These are phyloP conservation scores for Buxus sempervirens DNA, from an alignment of 164 flowering plant species.

Conservation along the genomic window DNA sequence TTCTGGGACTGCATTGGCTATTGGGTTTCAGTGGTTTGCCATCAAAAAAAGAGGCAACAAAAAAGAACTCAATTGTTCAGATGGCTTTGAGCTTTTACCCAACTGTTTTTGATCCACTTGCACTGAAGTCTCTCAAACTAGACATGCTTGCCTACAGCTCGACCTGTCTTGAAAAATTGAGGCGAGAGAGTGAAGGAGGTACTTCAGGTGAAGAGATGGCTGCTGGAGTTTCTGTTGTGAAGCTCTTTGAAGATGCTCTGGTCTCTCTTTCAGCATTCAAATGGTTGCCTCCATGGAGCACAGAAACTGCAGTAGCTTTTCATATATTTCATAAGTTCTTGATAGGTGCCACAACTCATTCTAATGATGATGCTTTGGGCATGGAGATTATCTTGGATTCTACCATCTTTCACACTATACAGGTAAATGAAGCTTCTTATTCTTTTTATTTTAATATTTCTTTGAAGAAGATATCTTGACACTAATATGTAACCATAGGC, in stretches of 20 bases:
- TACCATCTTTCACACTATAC: slow-evolving; percentile 46
- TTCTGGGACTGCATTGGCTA: slow-evolving; percentile 85
- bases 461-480: neutral
- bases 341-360: slow-evolving; percentile 64
- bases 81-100: slow-evolving; percentile 59
- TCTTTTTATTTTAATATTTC: neutral
- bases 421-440: slow-evolving; percentile 36
- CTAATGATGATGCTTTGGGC: slow-evolving; percentile 39
- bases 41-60: slow-evolving; percentile 26
- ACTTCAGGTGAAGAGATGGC: slow-evolving; percentile 16
- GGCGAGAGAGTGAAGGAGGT: slow-evolving; percentile 15
- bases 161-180: slow-evolving; percentile 24
- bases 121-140: slow-evolving; percentile 77
- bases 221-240: slow-evolving; percentile 31
- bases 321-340: slow-evolving; percentile 77
- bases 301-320: slow-evolving; percentile 86
- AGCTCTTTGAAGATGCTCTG: slow-evolving; percentile 70
- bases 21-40: slow-evolving; percentile 50
- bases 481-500: too few species aligned
- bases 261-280: slow-evolving; percentile 76
- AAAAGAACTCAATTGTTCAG: slow-evolving; percentile 33
- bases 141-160: slow-evolving; percentile 73
- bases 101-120: slow-evolving; percentile 76
- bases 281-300: slow-evolving; percentile 92
- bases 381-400: slow-evolving; percentile 45